Evolutionary conservation across 768 basidiomycete species (phyloP).

Genomic region (Boletus rubescentipes): DNA sequence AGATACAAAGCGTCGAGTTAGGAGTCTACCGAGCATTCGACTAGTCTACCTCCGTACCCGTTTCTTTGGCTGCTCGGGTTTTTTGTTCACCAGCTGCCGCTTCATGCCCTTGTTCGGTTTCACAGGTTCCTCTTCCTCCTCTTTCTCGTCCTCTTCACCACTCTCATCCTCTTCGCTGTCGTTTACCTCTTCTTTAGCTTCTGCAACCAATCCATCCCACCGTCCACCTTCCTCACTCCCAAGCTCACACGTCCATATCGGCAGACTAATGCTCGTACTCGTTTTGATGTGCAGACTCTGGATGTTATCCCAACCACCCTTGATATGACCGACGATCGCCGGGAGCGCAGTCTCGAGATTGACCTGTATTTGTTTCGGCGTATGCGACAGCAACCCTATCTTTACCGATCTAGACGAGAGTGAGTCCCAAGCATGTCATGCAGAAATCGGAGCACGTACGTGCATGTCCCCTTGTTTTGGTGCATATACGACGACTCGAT

Average conservation of each 20-base stretch:
- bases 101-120: slow-evolving; percentile 10
- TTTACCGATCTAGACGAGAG: slow-evolving; percentile 67
- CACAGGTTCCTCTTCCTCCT: background rate
- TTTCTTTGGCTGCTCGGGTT: slow-evolving; percentile 17
- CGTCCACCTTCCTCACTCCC: slow-evolving; percentile 42
- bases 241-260: slow-evolving; percentile 86
- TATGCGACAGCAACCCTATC: slow-evolving; percentile 72
- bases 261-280: slow-evolving; percentile 77
- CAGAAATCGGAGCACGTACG: slow-evolving; percentile 50
- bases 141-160: background rate
- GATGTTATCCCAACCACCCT: slow-evolving; percentile 87
- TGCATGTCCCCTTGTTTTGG: slow-evolving; percentile 90
- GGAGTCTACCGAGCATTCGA: slow-evolving; percentile 9
- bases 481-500: slow-evolving; percentile 95
- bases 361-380: slow-evolving; percentile 66
- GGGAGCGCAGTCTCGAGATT: slow-evolving; percentile 84
- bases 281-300: slow-evolving; percentile 91
- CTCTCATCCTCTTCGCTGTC: background rate
- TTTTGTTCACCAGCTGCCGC: slow-evolving; percentile 8
- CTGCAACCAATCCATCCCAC: slow-evolving; percentile 28
- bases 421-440: background rate
- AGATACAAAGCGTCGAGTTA: background rate
- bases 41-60: background rate
- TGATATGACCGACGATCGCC: slow-evolving; percentile 63
- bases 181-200: slow-evolving; percentile 5